A percentile compares a stretch with the other conserved stretches of the same genome.
Evolutionary conservation across 148 eudicot species (phyloP).

Genomic region (Amaranthus cruentus): DNA sequence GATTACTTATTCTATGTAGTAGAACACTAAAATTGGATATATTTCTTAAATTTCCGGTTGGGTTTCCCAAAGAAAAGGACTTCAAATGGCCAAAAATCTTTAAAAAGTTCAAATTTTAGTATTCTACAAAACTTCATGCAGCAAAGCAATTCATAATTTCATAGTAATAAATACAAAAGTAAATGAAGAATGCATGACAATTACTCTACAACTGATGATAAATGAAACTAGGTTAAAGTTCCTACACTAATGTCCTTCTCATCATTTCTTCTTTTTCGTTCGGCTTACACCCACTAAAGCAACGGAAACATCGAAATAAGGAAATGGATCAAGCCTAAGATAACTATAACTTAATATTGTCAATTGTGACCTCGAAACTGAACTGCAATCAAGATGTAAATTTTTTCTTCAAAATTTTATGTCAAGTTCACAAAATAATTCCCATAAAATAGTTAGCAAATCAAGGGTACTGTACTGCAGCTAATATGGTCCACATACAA

Average conservation of each 20-base stretch:
- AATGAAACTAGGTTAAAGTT: neutral
- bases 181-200: constrained; percentile 1
- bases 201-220: neutral
- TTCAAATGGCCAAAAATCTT: neutral
- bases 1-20: neutral
- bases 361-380: neutral
- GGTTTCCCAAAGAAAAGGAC: neutral
- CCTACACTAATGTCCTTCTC: neutral
- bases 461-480: neutral
- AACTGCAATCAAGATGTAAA: neutral
- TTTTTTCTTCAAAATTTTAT: constrained; percentile 15
- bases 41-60: neutral
- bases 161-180: no score
- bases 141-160: neutral
- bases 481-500: neutral
- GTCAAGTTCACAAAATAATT: constrained; percentile 11
- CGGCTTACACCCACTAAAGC: neutral
- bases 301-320: neutral
- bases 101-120: neutral
- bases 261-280: neutral
- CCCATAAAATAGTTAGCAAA: constrained; percentile 3
- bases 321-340: neutral
- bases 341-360: neutral
- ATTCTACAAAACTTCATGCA: constrained; percentile 2
- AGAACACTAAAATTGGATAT: neutral